Conservation (phyloP, 345 rosid species). For the Noccaea caerulescens region DNA sequence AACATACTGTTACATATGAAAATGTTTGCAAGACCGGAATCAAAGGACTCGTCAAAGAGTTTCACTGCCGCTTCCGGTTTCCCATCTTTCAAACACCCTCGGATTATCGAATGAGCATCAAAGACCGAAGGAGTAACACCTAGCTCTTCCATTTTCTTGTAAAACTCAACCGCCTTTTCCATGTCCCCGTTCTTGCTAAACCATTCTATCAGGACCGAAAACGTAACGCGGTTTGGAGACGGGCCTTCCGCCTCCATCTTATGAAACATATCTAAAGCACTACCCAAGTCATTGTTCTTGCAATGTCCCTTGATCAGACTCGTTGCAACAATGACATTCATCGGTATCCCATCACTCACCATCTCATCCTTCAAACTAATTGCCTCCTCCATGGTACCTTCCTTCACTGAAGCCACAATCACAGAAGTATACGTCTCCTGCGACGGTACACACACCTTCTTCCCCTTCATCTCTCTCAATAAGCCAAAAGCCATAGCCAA, state of each 20-base stretch:
- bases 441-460: constrained; percentile 51
- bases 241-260: constrained; percentile 62
- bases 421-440: constrained; percentile 54
- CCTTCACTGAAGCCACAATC: constrained; percentile 62
- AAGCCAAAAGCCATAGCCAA: constrained; percentile 49
- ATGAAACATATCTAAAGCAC: constrained; percentile 64
- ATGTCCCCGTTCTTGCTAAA: constrained; percentile 61
- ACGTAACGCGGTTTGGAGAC: constrained; percentile 64
- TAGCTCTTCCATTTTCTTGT: constrained; percentile 58
- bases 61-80: constrained; percentile 52
- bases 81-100: constrained; percentile 53
- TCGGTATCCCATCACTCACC: constrained; percentile 58
- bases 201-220: constrained; percentile 65
- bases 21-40: constrained; percentile 54
- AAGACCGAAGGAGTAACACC: constrained; percentile 57
- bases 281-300: constrained; percentile 49
- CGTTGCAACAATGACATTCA: constrained; percentile 66
- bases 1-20: constrained; percentile 60
- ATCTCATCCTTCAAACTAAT: constrained; percentile 76
- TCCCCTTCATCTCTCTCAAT: constrained; percentile 67
- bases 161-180: constrained; percentile 65
- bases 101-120: constrained; percentile 56
- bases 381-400: constrained; percentile 64
- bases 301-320: constrained; percentile 73
- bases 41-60: constrained; percentile 63